Base-by-base conservation (phyloP, 176 grass and related monocot species). In the Bromus sterilis region DNA sequence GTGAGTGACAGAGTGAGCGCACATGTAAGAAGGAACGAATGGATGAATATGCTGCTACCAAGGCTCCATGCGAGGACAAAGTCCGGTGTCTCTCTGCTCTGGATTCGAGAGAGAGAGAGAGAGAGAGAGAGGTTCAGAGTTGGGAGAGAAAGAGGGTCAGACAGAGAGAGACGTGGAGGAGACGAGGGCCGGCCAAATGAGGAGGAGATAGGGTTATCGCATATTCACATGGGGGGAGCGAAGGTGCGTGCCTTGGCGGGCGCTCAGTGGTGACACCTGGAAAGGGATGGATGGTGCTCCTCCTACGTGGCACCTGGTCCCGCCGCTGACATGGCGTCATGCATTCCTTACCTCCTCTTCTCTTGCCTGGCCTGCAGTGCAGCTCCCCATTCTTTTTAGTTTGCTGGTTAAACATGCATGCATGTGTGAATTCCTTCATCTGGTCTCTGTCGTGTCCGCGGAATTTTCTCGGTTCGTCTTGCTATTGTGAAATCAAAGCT, bases 201-300 rank as follows among this genome's bases (percentile, higher is more conserved):
- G 35, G 82, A 1, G 74, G 15, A 43, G 71, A 85, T 85, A 82
- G 82, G 72, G 77, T 78, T 89, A 89, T 89, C 79, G 4, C 29
- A 18, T 74, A 5, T 18, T 64, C 86, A 68, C 81, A 80, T 80
- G 76, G 16, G 8, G 0, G 43, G 7, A 33, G 42, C 11, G 23
- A 14, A 46, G 51, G 23, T 20, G 57, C 12, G 37, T 75, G 56
- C 42, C 29, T 46, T 35, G 46, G 59, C 65, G 65, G 7, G 20
- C 57, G 16, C 67, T 71, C 67, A 72, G 21, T 81, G 87, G 82
- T 81, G 82, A 76, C 87, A 89, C 82, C 56, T 89, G 77, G 87
- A 85, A 85, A 89, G 42, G 35, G 1, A 11, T 1, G 32, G 85
- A 77, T 71, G 24, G 23, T 7, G 3, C 48, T 7, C 41, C 41